Conservation (phyloP, 352 stramenopile species). For the Phytophthora ohioensis region DNA sequence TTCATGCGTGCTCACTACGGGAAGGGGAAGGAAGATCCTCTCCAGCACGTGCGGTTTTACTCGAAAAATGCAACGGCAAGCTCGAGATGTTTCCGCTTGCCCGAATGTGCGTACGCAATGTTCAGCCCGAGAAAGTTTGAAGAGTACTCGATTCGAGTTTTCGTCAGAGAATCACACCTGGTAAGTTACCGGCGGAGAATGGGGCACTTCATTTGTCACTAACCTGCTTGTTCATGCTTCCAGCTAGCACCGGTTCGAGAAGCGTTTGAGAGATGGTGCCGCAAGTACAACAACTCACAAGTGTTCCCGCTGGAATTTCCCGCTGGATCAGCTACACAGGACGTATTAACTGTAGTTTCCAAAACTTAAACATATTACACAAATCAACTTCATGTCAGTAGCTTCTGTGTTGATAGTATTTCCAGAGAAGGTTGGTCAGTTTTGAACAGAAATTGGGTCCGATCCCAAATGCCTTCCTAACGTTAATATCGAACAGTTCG, state of each 20-base stretch:
- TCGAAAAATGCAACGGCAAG: conserved; percentile 62
- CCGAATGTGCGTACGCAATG: conserved; percentile 70
- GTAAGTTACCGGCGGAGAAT: conserved; percentile 36
- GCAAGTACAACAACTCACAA: conserved; percentile 59
- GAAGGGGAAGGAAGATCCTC: conserved; percentile 79
- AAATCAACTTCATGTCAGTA: too few species aligned
- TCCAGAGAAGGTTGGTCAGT: too few species aligned
- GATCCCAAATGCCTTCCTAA: conserved; percentile 10
- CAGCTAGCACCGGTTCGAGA: conserved; percentile 58
- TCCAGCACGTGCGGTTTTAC: conserved; percentile 84
- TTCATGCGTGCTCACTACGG: conserved; percentile 84
- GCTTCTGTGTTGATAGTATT: too few species aligned
- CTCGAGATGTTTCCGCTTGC: conserved; percentile 62
- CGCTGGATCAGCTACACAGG: conserved; percentile 7
- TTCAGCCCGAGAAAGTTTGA: conserved; percentile 72
- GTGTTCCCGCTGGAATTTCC: conserved; percentile 48
- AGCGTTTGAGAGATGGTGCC: conserved; percentile 63
- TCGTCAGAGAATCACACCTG: conserved; percentile 67
- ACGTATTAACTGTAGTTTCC: too few species aligned
- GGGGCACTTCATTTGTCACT: not conserved
- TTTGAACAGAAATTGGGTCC: too few species aligned
- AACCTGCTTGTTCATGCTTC: not conserved
- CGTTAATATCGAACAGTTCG: conserved; percentile 3
- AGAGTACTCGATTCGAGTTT: conserved; percentile 76
- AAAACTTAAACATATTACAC: too few species aligned